Evolutionary conservation across 176 grass and related monocot genomes (phyloP), one percentile per base, ranked within the genome.

Genomic region (Pontederia crassipes): DNA sequence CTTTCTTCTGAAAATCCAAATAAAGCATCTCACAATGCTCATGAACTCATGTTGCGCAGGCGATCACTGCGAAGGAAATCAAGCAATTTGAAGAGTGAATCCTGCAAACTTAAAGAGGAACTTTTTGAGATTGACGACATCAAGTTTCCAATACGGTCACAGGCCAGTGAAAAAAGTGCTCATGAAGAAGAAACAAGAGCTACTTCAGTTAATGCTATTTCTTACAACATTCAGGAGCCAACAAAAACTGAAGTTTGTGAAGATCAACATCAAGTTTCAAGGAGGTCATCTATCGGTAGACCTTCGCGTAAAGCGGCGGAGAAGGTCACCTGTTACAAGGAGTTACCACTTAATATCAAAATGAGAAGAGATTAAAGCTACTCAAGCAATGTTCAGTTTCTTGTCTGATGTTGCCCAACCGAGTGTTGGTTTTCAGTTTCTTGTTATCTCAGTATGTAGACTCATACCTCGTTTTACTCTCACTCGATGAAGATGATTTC

Each of bases 281-380:
- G 75, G 52, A 69, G 81, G 64, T 89, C 81, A 3, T 89, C 82
- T 35, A 64, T 85, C 13, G 86, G 86, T 65, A 85, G 86, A 27
- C 78, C 86, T 8, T 62, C 77, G n/a, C 72, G 86, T 46, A 74
- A 52, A 52, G 86, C 86, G 9, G 71, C 49, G 8, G 82, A 77
- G 66, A 79, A 71, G 28, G 75, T 89, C 12, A 14, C 46, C 14
- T 74, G 72, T 54, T 79, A 85, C 72, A 85, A 89, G 72, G 86
- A 85, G 67, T 58, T 64, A 63, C 73, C 68, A 40, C 58, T 85
- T 26, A 85, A 85, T 48, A 65, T 82, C 48, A 85, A 89, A 63
- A 73, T 82, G 46, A 75, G 77, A 66, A 76, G 86, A 74, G 29
- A 35, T 35, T 35, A 35, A 35, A 35, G 29, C 29, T 35, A 35